Base-by-base conservation (phyloP, 495 filamentous ascomycete genomes). In the Penicillium fimorum region DNA sequence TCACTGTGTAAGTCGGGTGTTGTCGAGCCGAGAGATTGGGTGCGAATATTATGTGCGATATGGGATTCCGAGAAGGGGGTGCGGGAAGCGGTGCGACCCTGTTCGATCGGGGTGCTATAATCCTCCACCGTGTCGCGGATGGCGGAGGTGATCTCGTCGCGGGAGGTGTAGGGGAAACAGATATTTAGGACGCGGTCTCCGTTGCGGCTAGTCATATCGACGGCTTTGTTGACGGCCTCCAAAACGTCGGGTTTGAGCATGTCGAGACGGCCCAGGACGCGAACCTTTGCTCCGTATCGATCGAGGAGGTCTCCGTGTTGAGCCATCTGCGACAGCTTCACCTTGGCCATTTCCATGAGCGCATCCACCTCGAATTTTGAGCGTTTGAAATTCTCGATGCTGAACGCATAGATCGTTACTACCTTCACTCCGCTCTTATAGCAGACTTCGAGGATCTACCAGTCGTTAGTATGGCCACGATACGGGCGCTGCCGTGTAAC, bases 301-400 rank as follows among this genome's bases (percentile, higher is more conserved):
- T 98, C 91, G 45, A 98, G 77, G 30, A 98, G 76, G 64, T 96
- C 92, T 22, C 94, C 94, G 59, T 98, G 94, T 66, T 97, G 91
- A 11, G 87, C 83, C 66, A 98, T 78, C 64, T 98, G 94, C 20
- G 84, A 81, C 13, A 98, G 80, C 76, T 96, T 97, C 55, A 93
- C 83, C 74, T 96, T 96, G 33, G 92, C 93, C 80, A 98, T 95
- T 60, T 96, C 90, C 94, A 98, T 98, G 48, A 98, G 76, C 15
- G 90, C 91, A 70, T 96, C 92, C 32, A 98, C 95, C 70, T 98
- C 94, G 74, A 96, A 93, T 69, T 92, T 92, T n/a, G 91, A 92
- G 5, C 94, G 84, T 70, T 97, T 96, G 79, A 97, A 98, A 75
- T 98, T 98, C 73, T 97, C 94, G 68, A 97, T 96, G 63, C 89